Conservation (phyloP, 2,329 filamentous ascomycete species). For the Colletotrichum sp. region DNA sequence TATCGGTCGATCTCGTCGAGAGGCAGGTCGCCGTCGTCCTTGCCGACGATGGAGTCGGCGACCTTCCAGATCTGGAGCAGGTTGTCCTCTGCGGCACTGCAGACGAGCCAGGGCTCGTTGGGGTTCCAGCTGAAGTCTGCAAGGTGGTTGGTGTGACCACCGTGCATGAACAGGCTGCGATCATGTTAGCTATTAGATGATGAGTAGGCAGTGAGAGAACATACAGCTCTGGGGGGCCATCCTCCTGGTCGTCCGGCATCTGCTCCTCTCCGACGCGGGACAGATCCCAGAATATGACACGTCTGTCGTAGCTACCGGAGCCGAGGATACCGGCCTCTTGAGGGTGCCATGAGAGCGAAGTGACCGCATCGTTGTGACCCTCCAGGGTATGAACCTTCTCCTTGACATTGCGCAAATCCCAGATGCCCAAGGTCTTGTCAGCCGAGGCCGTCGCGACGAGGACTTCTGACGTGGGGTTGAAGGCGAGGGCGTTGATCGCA, state of each 20-base stretch:
- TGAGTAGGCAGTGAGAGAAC: background rate
- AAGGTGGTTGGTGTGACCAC: constrained; percentile 95
- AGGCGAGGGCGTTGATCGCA: constrained; percentile 94
- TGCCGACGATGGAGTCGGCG: constrained; percentile 79
- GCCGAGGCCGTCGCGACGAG: constrained; percentile 91
- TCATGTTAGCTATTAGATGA: constrained; percentile 23
- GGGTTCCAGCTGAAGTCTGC: constrained; percentile 98
- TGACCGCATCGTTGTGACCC: constrained; percentile 87
- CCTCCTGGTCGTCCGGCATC: constrained; percentile 90
- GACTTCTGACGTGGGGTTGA: constrained; percentile 90
- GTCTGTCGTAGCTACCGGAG: constrained; percentile 89
- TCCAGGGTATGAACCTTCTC: constrained; percentile 89
- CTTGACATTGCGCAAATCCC: constrained; percentile 92
- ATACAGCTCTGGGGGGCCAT: constrained; percentile 92
- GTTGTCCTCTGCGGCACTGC: constrained; percentile 96
- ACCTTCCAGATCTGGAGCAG: constrained; percentile 94
- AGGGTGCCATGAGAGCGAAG: constrained; percentile 93
- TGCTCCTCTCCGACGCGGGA: constrained; percentile 93
- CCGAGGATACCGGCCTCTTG: constrained; percentile 87
- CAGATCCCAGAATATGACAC: constrained; percentile 96
- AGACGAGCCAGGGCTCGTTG: constrained; percentile 96
- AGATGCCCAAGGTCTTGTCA: constrained; percentile 93
- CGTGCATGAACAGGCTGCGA: constrained; percentile 91
- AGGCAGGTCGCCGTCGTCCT: constrained; percentile 76
- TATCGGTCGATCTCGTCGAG: constrained; percentile 78